phyloP scores from a whole-genome alignment of 805 yeast species.

The Brettanomyces sp. region DNA sequence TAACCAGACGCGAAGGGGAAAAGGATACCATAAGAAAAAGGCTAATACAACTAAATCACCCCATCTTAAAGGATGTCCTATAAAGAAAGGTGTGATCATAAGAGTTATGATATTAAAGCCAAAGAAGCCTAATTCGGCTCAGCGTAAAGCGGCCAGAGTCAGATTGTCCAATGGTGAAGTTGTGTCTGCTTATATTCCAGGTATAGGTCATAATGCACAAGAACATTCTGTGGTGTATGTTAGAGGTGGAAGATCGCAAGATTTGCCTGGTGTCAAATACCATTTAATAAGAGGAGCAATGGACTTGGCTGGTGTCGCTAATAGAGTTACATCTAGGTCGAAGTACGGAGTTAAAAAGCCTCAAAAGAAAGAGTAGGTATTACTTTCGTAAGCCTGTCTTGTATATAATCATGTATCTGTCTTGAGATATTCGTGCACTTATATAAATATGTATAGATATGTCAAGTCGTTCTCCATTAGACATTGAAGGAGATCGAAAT shows the following conservation, averaged over 20 bases:
- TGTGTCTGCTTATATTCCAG: conserved; percentile 90
- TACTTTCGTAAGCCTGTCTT: background rate
- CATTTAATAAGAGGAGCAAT: conserved; percentile 87
- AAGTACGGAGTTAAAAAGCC: conserved; percentile 92
- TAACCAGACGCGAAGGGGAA: conserved; percentile 69
- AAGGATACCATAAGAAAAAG: conserved; percentile 29
- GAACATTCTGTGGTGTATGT: conserved; percentile 95
- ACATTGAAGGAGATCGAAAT: background rate
- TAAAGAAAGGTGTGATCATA: conserved; percentile 85
- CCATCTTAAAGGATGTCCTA: conserved; percentile 74
- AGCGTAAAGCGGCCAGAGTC: conserved; percentile 94
- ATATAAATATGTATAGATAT: background rate
- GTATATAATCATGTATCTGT: background rate
- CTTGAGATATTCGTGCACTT: background rate
- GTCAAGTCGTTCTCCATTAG: conserved; percentile 3
- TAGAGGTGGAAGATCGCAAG: conserved; percentile 98
- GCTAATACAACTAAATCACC: conserved; percentile 56
- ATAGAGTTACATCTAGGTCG: conserved; percentile 80
- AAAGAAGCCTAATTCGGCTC: conserved; percentile 97
- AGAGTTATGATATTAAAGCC: conserved; percentile 95
- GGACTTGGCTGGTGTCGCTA: conserved; percentile 92
- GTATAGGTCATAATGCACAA: conserved; percentile 97
- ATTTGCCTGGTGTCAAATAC: conserved; percentile 96
- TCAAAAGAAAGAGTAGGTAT: conserved; percentile 29
- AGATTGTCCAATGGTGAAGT: conserved; percentile 83